These are phyloP conservation scores for Danielozyma ontarioensis DNA, from an alignment of 805 yeast genomes.

Conservation along the genomic window DNA sequence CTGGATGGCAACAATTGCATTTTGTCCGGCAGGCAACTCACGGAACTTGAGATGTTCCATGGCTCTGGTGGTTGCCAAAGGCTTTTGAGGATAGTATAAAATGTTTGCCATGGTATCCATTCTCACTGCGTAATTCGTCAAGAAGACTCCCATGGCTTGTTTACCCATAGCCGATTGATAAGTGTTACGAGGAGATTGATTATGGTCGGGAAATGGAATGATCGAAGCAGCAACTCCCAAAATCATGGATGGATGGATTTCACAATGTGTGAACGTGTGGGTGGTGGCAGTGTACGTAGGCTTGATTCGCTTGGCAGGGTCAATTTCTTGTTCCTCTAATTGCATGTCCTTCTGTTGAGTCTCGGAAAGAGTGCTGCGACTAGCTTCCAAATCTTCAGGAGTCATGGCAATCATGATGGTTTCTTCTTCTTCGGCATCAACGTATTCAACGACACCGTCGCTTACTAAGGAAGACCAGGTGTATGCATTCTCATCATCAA, in stretches of 20 bases:
- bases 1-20: slow-evolving; percentile 95
- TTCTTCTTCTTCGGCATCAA: slow-evolving; percentile 99
- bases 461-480: slow-evolving; percentile 83
- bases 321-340: slow-evolving; percentile 44
- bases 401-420: slow-evolving; percentile 98
- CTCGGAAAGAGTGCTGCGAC: slow-evolving; percentile 37
- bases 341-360: slow-evolving; percentile 40
- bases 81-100: slow-evolving; percentile 95
- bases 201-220: slow-evolving; percentile 99
- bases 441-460: slow-evolving; percentile 89
- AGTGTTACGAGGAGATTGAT: slow-evolving; percentile 98
- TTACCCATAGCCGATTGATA: slow-evolving; percentile 99
- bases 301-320: slow-evolving; percentile 84
- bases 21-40: slow-evolving; percentile 98
- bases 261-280: slow-evolving; percentile 95
- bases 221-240: slow-evolving; percentile 97
- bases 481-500: slow-evolving; percentile 50
- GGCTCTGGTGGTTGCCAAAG: slow-evolving; percentile 94
- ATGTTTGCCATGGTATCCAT: slow-evolving; percentile 99
- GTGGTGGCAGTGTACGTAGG: slow-evolving; percentile 49
- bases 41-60: slow-evolving; percentile 97
- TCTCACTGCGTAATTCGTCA: slow-evolving; percentile 91
- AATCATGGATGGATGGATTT: slow-evolving; percentile 98
- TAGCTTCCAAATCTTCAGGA: slow-evolving; percentile 87
- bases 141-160: slow-evolving; percentile 98